These are phyloP conservation scores for Lotmaria passim DNA, from an alignment of 208 protist genomes.

Conservation along the genomic window DNA sequence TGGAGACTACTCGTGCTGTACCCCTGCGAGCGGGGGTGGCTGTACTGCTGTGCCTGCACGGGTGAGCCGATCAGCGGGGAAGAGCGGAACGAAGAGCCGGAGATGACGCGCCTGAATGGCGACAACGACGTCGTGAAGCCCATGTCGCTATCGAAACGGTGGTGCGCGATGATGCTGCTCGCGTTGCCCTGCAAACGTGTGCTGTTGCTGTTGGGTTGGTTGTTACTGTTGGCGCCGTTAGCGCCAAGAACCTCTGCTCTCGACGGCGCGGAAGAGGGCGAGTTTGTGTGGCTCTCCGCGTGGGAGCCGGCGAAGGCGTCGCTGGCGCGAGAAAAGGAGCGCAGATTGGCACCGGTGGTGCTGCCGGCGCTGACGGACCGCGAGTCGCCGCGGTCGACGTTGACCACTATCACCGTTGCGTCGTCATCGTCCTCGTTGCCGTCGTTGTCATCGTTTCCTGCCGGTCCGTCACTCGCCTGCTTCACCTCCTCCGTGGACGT, in stretches of 20 bases:
- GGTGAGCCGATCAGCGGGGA: conserved; percentile 28
- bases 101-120: conserved; percentile 21
- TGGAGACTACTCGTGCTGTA: conserved; percentile 18
- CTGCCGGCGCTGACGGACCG: conserved; percentile 20
- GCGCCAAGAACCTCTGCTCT: neutral
- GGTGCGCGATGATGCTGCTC: conserved; percentile 16
- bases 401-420: neutral
- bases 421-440: conserved; percentile 6
- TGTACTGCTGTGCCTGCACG: conserved; percentile 18
- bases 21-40: conserved; percentile 7
- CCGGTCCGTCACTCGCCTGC: neutral
- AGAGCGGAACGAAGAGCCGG: conserved; percentile 21
- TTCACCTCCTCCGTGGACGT: neutral
- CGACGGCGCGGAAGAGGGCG: neutral
- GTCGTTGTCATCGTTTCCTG: neutral
- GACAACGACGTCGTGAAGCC: conserved; percentile 12
- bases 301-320: neutral
- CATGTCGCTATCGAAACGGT: conserved; percentile 21
- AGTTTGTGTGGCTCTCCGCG: conserved; percentile 7
- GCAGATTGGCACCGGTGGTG: neutral
- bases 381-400: conserved; percentile 9
- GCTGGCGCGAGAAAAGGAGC: conserved; percentile 17
- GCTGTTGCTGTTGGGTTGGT: neutral
- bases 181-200: conserved; percentile 6
- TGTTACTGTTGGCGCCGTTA: neutral